These are phyloP conservation scores for Paxillus ammoniavirescens DNA, from an alignment of 768 basidiomycete genomes.

Conservation along the genomic window DNA sequence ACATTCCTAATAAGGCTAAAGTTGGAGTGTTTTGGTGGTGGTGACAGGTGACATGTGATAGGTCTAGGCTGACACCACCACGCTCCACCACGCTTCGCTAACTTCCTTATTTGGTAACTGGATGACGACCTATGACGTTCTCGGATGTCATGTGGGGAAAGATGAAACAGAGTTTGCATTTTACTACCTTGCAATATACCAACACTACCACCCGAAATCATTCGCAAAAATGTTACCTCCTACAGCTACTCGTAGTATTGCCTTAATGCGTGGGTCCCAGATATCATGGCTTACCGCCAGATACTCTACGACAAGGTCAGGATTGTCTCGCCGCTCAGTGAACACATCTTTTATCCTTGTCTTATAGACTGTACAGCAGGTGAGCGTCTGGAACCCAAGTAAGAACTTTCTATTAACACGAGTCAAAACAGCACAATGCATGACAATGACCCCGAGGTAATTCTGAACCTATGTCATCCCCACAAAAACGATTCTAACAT, in stretches of 20 bases:
- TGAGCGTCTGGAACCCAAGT: slow-evolving; percentile 9
- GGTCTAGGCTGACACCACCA: too few relatives aligned
- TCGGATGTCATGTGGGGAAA: background rate
- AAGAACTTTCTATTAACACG: slow-evolving; percentile 1
- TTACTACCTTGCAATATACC: background rate
- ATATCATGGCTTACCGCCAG: background rate
- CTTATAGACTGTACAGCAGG: slow-evolving; percentile 25
- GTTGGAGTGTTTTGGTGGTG: too few relatives aligned
- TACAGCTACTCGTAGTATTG: background rate
- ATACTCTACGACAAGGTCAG: background rate
- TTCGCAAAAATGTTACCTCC: background rate
- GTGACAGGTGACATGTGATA: too few relatives aligned
- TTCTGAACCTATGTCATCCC: background rate
- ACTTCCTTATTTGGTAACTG: background rate
- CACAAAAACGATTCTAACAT: background rate
- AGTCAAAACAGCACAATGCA: slow-evolving; percentile 47
- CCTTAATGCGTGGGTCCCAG: background rate
- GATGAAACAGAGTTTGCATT: background rate
- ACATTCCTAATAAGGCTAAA: too few relatives aligned
- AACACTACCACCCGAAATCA: background rate
- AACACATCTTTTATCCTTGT: background rate
- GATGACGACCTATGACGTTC: slow-evolving; percentile 16
- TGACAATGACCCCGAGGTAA: slow-evolving; percentile 55
- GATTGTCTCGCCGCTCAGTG: background rate
- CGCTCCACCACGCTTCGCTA: too few relatives aligned